Evolutionary conservation across 371 early-diverging fungal genomes (phyloP), one percentile per base, ranked within the genome.

Genomic region (Cokeromyces recurvatus): DNA sequence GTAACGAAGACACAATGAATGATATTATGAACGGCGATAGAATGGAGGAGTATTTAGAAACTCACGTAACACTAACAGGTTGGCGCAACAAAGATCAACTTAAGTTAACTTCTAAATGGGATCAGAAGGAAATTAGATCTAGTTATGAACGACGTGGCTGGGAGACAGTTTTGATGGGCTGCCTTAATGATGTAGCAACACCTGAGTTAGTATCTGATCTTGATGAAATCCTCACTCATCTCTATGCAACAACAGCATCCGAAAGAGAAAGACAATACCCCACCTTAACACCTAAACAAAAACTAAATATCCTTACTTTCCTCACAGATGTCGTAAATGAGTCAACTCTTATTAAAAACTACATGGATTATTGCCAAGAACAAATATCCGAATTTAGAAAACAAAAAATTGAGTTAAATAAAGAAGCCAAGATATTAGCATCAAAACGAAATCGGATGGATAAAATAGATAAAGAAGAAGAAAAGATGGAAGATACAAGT

Each of bases 341-440:
- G 38, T 69, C 72, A 10, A 63, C 36, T 0, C 21, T 62, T 22
- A 68, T 76, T 24, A 74, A 70, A 45, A 57, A 74, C 12, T 86
- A 81, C 48, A 81, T 89, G 68, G 88, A 84, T 12, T 62, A 76
- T 29, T 81, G 83, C 40, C 69, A 77, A 22, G 79, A 84, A 31
- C 62, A 71, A 10, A 46, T 76, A n/a, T 66, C 74, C 5, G 78
- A 66, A 29, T 64, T 82, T 17, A 66, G 78, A 38, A 71, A 71
- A 38, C 85, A 87, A 57, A 77, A 78, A 34, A 53, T 82, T 3
- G 88, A 87, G 32, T 42, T 85, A 25, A 84, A 81, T 57, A 81
- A 79, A 55, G 86, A 87, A 43, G 56, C 66, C 32, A 81, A 79
- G 44, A 62, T 52, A 36, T 23, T 76, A 55, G 69, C 62, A 3